Percentiles rank a stretch among this genome's conserved stretches.
Evolutionary conservation across 2,329 filamentous ascomycete genomes (phyloP).

Genomic region (Colletotrichum tropicicola): DNA sequence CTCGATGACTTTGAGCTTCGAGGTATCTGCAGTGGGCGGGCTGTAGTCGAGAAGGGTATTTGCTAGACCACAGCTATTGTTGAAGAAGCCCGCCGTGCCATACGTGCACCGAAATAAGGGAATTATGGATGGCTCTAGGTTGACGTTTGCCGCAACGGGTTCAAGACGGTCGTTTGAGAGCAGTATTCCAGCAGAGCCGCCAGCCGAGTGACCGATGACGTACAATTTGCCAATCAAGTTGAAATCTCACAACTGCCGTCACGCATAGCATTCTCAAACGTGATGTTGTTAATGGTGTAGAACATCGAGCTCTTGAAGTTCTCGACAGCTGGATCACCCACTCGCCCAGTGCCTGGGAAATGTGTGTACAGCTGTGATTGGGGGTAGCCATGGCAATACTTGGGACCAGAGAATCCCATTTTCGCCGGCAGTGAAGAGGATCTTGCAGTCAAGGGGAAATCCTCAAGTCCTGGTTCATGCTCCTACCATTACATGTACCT

Average conservation of each 20-base stretch:
- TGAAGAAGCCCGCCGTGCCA: constrained; percentile 13
- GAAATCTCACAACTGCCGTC: constrained; percentile 39
- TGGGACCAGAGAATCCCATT: constrained; percentile 42
- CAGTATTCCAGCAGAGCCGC: constrained; percentile 28
- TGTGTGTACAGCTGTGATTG: constrained; percentile 43
- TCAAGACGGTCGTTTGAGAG: constrained; percentile 37
- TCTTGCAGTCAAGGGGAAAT: constrained; percentile 29
- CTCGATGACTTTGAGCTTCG: constrained; percentile 18
- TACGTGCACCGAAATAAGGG: constrained; percentile 37
- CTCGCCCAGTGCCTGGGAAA: constrained; percentile 46
- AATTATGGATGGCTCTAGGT: constrained; percentile 36
- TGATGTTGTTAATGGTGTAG: constrained; percentile 36
- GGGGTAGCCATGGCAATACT: constrained; percentile 32
- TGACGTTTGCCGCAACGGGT: constrained; percentile 36
- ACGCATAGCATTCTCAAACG: constrained; percentile 39
- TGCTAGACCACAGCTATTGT: constrained; percentile 48
- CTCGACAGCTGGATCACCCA: constrained; percentile 38
- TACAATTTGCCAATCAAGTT: constrained; percentile 39
- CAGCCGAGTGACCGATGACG: constrained; percentile 41
- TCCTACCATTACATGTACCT: constrained; percentile 48
- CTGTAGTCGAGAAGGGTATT: constrained; percentile 51
- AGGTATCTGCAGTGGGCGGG: constrained; percentile 39
- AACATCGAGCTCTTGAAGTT: constrained; percentile 39
- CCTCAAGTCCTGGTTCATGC: constrained; percentile 36
- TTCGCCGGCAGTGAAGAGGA: constrained; percentile 34